Percentiles rank a stretch among this genome's conserved stretches.
Conservation (phyloP, 164 flowering plant genomes). For the Piper betle region DNA sequence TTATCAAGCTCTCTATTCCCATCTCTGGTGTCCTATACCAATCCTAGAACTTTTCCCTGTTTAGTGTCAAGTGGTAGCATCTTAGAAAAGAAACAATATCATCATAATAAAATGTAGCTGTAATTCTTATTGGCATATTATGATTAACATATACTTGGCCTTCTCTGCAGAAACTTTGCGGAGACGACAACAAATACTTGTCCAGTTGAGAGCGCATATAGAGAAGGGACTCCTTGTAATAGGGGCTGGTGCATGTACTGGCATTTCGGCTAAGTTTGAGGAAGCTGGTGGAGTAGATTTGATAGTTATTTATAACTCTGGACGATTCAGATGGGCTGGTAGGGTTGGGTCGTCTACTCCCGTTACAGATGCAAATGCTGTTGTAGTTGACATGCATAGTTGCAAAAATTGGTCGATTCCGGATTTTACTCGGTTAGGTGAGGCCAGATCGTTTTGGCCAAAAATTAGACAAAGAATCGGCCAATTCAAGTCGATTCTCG, state of each 20-base stretch:
- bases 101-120: background rate
- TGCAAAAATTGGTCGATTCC: too few species aligned
- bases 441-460: too few species aligned
- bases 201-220: conserved; percentile 51
- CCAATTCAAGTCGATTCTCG: too few species aligned
- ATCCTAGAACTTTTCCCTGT: too few species aligned
- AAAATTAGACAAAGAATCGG: too few species aligned
- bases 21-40: too few species aligned
- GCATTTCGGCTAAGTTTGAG: conserved; percentile 98
- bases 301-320: conserved; percentile 83
- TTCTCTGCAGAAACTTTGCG: conserved; percentile 51
- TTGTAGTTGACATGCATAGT: conserved; percentile 35
- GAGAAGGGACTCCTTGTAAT: conserved; percentile 59
- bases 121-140: background rate
- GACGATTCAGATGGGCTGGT: conserved; percentile 96
- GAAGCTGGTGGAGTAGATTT: conserved; percentile 94
- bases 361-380: conserved; percentile 97
- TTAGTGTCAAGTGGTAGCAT: too few species aligned
- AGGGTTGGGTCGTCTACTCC: conserved; percentile 91
- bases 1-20: too few species aligned
- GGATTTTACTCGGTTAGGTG: too few species aligned
- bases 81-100: too few species aligned
- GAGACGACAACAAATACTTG: conserved; percentile 44
- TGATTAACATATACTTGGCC: conserved; percentile 4
- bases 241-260: conserved; percentile 98